Conservation (phyloP, 148 eudicot species). For the Gaultheria prostrata region DNA sequence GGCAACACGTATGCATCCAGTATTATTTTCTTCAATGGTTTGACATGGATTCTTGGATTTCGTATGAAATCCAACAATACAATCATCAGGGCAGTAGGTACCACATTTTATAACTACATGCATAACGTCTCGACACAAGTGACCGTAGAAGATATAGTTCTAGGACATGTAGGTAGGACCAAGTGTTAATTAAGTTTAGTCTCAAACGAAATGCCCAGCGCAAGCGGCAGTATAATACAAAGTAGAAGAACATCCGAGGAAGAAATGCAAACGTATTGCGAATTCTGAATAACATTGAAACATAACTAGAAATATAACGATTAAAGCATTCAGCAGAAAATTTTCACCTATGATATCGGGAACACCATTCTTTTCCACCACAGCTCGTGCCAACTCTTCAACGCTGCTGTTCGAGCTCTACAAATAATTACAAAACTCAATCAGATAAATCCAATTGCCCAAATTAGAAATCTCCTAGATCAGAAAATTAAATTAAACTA, state of each 20-base stretch:
- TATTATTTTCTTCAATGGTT: neutral
- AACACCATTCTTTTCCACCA: slow-evolving; percentile 71
- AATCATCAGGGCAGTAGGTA: neutral
- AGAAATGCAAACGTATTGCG: neutral
- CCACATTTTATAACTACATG: neutral
- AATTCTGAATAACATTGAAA: neutral
- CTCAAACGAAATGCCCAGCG: neutral
- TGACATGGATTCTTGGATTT: neutral
- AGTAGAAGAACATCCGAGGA: neutral
- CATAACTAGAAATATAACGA: neutral
- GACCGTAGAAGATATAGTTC: neutral
- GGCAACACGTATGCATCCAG: neutral
- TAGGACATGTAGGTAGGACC: neutral
- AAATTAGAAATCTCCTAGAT: neutral
- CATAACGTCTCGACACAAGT: neutral
- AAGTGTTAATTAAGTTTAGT: neutral
- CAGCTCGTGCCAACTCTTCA: slow-evolving; percentile 61
- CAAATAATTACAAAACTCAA: neutral
- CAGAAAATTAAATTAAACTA: neutral
- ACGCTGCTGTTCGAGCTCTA: slow-evolving; percentile 73
- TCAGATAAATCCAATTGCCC: neutral
- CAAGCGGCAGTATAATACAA: neutral
- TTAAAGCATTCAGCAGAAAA: neutral
- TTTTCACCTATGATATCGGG: slow-evolving; percentile 83
- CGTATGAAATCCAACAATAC: neutral